Evolutionary conservation across 75 land plant species (phyloP), one percentile per base, ranked within the genome.

Genomic region (Azolla pinnata): DNA sequence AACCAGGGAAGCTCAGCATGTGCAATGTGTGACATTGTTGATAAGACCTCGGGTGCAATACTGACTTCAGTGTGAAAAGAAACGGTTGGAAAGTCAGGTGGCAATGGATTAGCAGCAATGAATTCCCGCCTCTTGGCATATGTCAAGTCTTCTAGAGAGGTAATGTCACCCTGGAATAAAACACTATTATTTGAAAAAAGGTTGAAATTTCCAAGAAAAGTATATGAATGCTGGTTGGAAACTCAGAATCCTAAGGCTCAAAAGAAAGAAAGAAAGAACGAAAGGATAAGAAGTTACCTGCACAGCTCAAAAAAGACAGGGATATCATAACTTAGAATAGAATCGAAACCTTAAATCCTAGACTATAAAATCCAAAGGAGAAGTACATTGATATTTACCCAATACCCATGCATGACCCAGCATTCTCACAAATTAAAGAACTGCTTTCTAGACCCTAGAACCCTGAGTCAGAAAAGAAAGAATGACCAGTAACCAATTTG

Each of bases 51-150:
- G 8, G 99, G 90, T 27, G 83, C 60, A 17, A 83, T 79, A 60
- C 83, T 64, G 5, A 90, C 99, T 67, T 86, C 99, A 27, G 99
- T 95, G 73, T 83, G 90, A 71, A 95, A 86, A 44, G 88, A 95
- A 46, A 95, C 87, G 7, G 81, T 63, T 5, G 90, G 96, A 14
- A 95, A 72, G 60, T 83, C 99, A 30, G 30, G 33, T 3, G 99
- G 99, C 26, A 95, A 57, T 1, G 62, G 72, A 61, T 89, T 73
- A 42, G 83, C 77, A 14, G 60, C 81, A 54, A 95, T 58, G 33
- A 95, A 95, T 20, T 86, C 78, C 46, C 62, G 76, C 59, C 99
- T 71, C 63, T 70, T 83, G 54, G 81, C 90, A 51, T 95, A 85
- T 8, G 99, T 95, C 55, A 95, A 60, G 57, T 95, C 99, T 67